Percentiles rank a stretch among this genome's conserved stretches.
phyloP scores from a whole-genome alignment of 1,284 basidiomycete genomes.

The Ustilago sp. region DNA sequence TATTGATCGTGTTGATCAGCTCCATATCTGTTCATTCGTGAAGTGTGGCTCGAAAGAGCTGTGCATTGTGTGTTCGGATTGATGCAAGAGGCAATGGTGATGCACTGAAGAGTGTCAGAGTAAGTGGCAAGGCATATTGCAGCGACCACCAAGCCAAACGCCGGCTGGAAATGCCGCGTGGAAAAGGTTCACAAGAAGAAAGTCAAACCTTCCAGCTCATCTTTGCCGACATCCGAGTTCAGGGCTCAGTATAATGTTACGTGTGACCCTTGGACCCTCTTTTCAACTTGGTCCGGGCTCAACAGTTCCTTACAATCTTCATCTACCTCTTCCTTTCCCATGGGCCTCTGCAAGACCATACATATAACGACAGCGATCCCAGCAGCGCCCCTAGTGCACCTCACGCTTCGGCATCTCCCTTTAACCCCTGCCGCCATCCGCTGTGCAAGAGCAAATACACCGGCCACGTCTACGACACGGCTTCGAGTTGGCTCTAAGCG shows the following conservation, averaged over 20 bases:
- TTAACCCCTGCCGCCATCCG: not conserved
- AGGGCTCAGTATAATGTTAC: not conserved
- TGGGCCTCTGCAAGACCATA: not conserved
- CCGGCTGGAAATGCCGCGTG: not conserved
- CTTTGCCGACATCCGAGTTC: conserved; percentile 25
- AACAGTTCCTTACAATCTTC: not conserved
- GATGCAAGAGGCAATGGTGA: not conserved
- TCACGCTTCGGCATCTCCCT: not conserved
- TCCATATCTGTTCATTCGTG: not conserved
- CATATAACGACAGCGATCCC: not conserved
- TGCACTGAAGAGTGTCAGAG: too few species aligned
- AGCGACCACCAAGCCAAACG: not conserved
- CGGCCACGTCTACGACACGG: not conserved
- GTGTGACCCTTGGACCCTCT: conserved; percentile 20
- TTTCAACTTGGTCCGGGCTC: not conserved
- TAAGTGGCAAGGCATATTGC: too few species aligned
- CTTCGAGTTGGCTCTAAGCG: not conserved
- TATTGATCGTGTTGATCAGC: not conserved
- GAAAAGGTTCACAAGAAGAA: conserved; percentile 16
- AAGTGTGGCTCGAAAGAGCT: too few species aligned
- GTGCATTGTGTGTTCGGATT: not conserved
- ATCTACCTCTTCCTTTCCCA: not conserved
- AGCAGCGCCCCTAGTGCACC: not conserved
- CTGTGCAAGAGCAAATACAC: not conserved
- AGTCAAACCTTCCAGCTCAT: conserved; percentile 34